phyloP scores from a whole-genome alignment of 1,284 basidiomycete species.

The Austroboletus novae-zelandiae region DNA sequence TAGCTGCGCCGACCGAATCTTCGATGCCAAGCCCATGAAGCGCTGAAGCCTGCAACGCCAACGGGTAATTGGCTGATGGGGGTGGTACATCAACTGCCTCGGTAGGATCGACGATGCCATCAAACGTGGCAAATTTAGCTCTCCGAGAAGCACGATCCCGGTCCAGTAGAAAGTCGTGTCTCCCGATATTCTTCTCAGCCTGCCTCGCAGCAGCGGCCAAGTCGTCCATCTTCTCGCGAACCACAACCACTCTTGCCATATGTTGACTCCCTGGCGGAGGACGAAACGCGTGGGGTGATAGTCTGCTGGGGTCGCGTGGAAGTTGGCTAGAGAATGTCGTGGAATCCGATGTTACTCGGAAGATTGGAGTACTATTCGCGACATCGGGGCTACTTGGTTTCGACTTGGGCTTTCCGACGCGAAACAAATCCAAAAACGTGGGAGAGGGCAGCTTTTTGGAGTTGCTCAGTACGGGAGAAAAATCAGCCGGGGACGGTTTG shows the following conservation, averaged over 20 bases:
- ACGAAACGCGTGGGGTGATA: conserved; percentile 40
- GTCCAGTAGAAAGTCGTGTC: conserved; percentile 40
- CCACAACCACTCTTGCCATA: conserved; percentile 67
- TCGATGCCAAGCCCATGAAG: conserved; percentile 65
- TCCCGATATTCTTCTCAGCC: conserved; percentile 67
- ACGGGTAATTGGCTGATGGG: conserved; percentile 61
- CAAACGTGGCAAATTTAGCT: conserved; percentile 33
- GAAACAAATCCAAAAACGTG: conserved; percentile 69
- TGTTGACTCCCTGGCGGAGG: conserved; percentile 35
- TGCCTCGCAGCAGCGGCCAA: conserved; percentile 65
- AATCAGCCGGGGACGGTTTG: conserved; percentile 66
- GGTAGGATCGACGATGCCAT: conserved; percentile 74
- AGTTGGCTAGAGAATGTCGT: conserved; percentile 44
- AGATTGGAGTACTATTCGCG: conserved; percentile 45
- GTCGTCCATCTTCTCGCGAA: conserved; percentile 74
- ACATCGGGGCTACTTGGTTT: conserved; percentile 57
- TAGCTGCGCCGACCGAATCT: conserved; percentile 68
- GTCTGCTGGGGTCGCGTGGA: conserved; percentile 39
- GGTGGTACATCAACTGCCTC: conserved; percentile 74
- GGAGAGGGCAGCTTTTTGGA: conserved; percentile 47
- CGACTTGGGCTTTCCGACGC: conserved; percentile 60
- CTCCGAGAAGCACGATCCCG: conserved; percentile 28
- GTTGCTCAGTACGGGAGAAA: conserved; percentile 37
- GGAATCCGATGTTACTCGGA: conserved; percentile 63
- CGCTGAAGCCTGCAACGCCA: conserved; percentile 71